Percentiles rank a stretch among this genome's conserved stretches.
Evolutionary conservation across 2,329 filamentous ascomycete genomes (phyloP).

Genomic region (Aschersonia sp.): DNA sequence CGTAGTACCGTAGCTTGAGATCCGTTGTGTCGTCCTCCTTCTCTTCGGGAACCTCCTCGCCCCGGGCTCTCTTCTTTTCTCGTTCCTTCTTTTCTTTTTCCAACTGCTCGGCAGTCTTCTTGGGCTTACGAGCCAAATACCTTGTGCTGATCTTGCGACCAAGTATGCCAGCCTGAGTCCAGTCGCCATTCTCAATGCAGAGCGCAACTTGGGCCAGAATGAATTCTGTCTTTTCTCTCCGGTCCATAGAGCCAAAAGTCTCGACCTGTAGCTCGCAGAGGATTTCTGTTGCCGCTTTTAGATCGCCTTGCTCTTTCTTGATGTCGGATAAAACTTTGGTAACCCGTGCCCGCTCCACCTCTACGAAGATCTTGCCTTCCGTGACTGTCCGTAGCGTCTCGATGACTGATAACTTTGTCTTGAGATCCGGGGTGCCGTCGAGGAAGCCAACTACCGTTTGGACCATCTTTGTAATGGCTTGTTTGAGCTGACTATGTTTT

Average conservation of each 20-base stretch:
- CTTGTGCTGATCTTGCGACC: slow-evolving; percentile 93
- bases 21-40: slow-evolving; percentile 86
- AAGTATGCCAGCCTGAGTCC: slow-evolving; percentile 88
- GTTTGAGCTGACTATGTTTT: slow-evolving; percentile 99
- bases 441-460: slow-evolving; percentile 90
- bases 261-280: slow-evolving; percentile 96
- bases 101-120: slow-evolving; percentile 78
- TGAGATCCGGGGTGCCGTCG: slow-evolving; percentile 67
- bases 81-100: slow-evolving; percentile 82
- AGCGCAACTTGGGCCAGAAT: slow-evolving; percentile 89
- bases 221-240: slow-evolving; percentile 96
- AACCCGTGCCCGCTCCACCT: slow-evolving; percentile 91
- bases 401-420: slow-evolving; percentile 85
- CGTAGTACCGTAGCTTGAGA: slow-evolving; percentile 88
- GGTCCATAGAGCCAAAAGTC: slow-evolving; percentile 95
- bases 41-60: slow-evolving; percentile 65
- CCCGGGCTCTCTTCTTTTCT: slow-evolving; percentile 70
- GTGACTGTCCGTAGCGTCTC: slow-evolving; percentile 92
- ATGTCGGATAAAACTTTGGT: slow-evolving; percentile 93
- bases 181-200: slow-evolving; percentile 91
- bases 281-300: slow-evolving; percentile 80
- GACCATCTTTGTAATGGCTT: slow-evolving; percentile 98
- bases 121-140: slow-evolving; percentile 80
- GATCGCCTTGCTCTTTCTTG: slow-evolving; percentile 89
- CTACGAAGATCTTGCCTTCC: slow-evolving; percentile 99